Conservation (phyloP, 2,329 filamentous ascomycete species). For the Colletotrichum acutatum region DNA sequence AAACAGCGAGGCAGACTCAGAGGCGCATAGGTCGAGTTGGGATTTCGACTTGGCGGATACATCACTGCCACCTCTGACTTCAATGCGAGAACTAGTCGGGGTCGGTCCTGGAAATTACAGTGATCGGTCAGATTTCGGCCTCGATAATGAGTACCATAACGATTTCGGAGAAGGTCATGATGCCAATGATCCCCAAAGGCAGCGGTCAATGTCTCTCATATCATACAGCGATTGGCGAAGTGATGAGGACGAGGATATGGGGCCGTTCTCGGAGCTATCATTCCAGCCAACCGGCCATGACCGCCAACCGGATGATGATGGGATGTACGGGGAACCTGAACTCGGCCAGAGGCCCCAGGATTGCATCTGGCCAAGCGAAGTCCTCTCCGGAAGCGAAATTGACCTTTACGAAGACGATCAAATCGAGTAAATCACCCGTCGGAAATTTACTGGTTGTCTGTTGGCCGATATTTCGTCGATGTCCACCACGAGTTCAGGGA, state of each 20-base stretch:
- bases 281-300: not conserved
- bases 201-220: not conserved
- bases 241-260: not conserved
- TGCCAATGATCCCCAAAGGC: not conserved
- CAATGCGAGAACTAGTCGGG: not conserved
- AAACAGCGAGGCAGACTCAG: not conserved
- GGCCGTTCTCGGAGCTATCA: not conserved
- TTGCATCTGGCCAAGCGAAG: not conserved
- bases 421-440: not conserved
- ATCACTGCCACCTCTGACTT: not conserved
- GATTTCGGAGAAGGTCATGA: not conserved
- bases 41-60: not conserved
- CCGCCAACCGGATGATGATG: not conserved
- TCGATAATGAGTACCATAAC: not conserved
- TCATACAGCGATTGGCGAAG: not conserved
- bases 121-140: not conserved
- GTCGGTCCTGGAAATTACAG: not conserved
- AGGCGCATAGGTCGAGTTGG: not conserved
- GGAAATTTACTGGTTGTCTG: not conserved
- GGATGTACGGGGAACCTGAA: not conserved
- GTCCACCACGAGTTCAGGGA: not conserved
- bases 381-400: not conserved
- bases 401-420: not conserved
- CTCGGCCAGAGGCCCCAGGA: not conserved
- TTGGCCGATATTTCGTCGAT: not conserved